Conservation (phyloP, 2,329 filamentous ascomycete genomes). For the Botrytis squamosa region DNA sequence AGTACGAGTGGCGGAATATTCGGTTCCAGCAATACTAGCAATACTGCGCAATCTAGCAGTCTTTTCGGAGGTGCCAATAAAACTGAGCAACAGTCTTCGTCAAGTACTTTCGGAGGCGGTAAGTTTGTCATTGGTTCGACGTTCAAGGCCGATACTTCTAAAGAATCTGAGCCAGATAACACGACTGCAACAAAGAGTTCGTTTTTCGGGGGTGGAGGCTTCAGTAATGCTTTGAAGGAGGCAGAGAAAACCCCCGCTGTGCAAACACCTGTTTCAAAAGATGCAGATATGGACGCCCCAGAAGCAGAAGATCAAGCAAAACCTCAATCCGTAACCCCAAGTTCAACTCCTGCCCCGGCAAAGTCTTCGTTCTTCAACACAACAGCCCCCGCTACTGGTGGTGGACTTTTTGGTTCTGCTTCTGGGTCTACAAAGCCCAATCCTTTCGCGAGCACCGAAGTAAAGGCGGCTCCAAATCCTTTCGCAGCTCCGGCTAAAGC, state of each 20-base stretch:
- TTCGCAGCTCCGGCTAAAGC: conserved; percentile 14
- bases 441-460: conserved; percentile 24
- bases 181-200: conserved; percentile 45
- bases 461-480: conserved; percentile 6
- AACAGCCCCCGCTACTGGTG: conserved; percentile 22
- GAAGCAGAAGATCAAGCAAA: conserved; percentile 25
- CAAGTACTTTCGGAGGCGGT: conserved; percentile 25
- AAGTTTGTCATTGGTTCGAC: conserved; percentile 38
- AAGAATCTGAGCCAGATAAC: conserved; percentile 57
- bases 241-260: conserved; percentile 40
- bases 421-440: conserved; percentile 26
- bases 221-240: conserved; percentile 58
- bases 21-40: conserved; percentile 29
- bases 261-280: conserved; percentile 42
- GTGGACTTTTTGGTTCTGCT: conserved; percentile 28
- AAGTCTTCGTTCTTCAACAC: conserved; percentile 29
- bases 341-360: conserved; percentile 32
- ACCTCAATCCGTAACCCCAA: conserved; percentile 29
- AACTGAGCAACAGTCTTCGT: conserved; percentile 34
- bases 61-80: conserved; percentile 43
- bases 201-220: conserved; percentile 59
- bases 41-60: conserved; percentile 7
- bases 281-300: conserved; percentile 50
- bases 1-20: conserved; percentile 40
- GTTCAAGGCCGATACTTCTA: conserved; percentile 49